Percentiles rank a stretch among this genome's conserved stretches.
These are phyloP conservation scores for Cunninghamia lanceolata DNA, from an alignment of 75 land plant species.

Conservation along the genomic window DNA sequence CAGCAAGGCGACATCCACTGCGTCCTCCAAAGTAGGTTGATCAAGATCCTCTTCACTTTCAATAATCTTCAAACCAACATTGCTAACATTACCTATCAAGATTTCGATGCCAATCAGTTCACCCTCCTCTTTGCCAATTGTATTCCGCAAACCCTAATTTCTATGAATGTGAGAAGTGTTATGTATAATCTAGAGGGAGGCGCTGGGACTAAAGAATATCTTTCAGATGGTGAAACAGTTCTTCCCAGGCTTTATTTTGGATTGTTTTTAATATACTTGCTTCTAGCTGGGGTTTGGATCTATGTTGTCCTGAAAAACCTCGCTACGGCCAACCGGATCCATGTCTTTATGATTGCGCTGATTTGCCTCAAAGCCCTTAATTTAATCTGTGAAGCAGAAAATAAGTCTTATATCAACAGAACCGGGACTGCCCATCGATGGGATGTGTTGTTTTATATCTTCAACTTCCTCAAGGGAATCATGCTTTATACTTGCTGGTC, in stretches of 20 bases:
- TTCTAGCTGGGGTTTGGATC: constrained; percentile 44
- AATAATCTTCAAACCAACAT: constrained; percentile 12
- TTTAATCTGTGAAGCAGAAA: constrained; percentile 67
- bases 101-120: constrained; percentile 53
- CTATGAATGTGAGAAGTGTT: constrained; percentile 43
- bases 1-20: constrained; percentile 21
- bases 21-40: constrained; percentile 36
- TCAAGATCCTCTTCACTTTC: constrained; percentile 41
- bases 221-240: constrained; percentile 57
- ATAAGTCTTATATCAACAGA: constrained; percentile 58
- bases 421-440: constrained; percentile 73
- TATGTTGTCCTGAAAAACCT: constrained; percentile 38
- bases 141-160: constrained; percentile 21
- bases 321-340: constrained; percentile 48
- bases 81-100: constrained; percentile 9
- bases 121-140: constrained; percentile 71
- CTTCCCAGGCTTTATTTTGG: constrained; percentile 59
- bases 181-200: constrained; percentile 63
- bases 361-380: constrained; percentile 60
- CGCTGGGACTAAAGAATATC: constrained; percentile 25
- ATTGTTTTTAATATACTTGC: constrained; percentile 37
- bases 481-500: constrained; percentile 75
- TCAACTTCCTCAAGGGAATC: constrained; percentile 64
- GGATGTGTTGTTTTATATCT: too few relatives aligned
- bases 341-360: constrained; percentile 67